These are phyloP conservation scores for Pythium sp. DNA, from an alignment of 352 stramenopile genomes.

Conservation along the genomic window DNA sequence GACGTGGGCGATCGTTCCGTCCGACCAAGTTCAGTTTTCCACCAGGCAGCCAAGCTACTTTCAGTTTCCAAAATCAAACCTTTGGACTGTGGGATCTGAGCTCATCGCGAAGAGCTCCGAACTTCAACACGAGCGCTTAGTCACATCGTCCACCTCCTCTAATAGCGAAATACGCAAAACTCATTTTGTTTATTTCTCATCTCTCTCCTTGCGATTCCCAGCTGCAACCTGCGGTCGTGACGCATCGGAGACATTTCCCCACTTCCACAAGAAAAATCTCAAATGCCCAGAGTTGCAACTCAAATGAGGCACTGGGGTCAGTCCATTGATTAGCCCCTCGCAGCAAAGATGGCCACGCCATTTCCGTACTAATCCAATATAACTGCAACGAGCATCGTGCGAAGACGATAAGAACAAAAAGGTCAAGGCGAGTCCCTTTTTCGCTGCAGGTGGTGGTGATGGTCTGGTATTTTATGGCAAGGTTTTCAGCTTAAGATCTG, in stretches of 20 bases:
- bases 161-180: not conserved
- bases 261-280: slow-evolving; percentile 7
- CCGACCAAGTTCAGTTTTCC: not conserved
- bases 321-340: not conserved
- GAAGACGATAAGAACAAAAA: not conserved
- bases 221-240: slow-evolving; percentile 16
- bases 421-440: not conserved
- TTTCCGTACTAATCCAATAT: not conserved
- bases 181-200: too few species aligned
- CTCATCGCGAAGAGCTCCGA: not conserved
- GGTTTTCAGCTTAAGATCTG: not conserved
- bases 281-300: not conserved
- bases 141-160: not conserved
- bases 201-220: too few species aligned
- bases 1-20: not conserved
- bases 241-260: slow-evolving; percentile 16
- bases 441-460: not conserved
- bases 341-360: not conserved
- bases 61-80: not conserved
- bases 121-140: not conserved
- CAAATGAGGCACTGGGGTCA: not conserved
- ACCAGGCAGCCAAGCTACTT: not conserved
- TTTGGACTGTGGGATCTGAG: too few species aligned
- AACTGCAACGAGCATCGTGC: not conserved
- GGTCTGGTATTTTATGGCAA: not conserved